Percentiles rank a stretch among this genome's conserved stretches.
These are phyloP conservation scores for Solanum verrucosum DNA, from an alignment of 257 asterid species.

Conservation along the genomic window DNA sequence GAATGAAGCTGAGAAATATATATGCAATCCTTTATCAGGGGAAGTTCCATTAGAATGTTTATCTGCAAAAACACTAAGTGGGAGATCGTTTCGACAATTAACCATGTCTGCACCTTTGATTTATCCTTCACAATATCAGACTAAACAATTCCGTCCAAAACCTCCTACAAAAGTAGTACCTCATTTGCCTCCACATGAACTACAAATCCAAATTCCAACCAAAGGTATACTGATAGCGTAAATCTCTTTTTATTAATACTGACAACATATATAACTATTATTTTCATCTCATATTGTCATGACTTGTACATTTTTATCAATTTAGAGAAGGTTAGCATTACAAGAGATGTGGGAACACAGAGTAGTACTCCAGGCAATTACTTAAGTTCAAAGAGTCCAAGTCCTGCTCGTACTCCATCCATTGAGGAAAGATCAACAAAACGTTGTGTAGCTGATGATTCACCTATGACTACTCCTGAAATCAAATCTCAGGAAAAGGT, in stretches of 20 bases:
- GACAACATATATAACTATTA: background rate
- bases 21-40: conserved; percentile 81
- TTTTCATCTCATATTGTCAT: background rate
- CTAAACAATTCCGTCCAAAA: conserved; percentile 14
- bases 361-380: conserved; percentile 37
- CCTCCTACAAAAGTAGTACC: conserved; percentile 9
- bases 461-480: conserved; percentile 35
- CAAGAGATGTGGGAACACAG: conserved; percentile 66
- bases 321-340: conserved; percentile 35
- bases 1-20: conserved; percentile 90
- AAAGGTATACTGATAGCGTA: background rate
- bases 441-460: conserved; percentile 20
- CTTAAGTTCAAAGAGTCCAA: conserved; percentile 32
- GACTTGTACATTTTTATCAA: background rate
- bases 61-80: conserved; percentile 63
- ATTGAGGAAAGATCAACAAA: conserved; percentile 46
- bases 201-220: background rate
- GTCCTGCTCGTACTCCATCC: conserved; percentile 50
- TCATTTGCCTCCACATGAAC: conserved; percentile 27
- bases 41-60: conserved; percentile 85
- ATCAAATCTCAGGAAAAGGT: conserved; percentile 32
- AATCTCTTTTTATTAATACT: background rate
- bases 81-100: conserved; percentile 50
- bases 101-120: conserved; percentile 79
- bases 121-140: conserved; percentile 31